Base-by-base conservation (phyloP, 306 rosid genomes). In the Casuarina cunninghamiana region DNA sequence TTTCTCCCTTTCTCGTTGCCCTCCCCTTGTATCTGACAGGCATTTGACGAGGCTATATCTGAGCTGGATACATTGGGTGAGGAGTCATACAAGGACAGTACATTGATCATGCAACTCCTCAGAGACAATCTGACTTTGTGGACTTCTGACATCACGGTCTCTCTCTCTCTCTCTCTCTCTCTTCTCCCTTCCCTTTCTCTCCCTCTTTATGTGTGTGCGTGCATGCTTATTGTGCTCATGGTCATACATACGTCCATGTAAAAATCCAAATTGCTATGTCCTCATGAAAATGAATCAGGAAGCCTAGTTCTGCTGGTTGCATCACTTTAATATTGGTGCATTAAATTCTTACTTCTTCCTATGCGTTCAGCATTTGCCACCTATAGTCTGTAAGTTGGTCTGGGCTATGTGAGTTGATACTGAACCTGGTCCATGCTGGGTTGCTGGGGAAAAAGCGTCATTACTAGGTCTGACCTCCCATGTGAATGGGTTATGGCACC, bases 31-130 rank as follows among this genome's bases (percentile, higher is more conserved):
- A 39, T 77, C 4, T 74, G 77, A 46, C 87, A 94, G 97, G 98
- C 98, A 69, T 94, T 94, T 43, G 98, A 94, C 68, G 98, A 94
- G 86, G 98, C 98, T 68, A 94, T 94, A 77, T 86, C 96, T 4
- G 97, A 91, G 85, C 91, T 94, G 35, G 97, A 94, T 80, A 94
- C 98, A 32, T 80, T 90, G 86, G 98, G 94, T 73, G 97, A 94
- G 87, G 98, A 94, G 75, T 94, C 98, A 41, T 94, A 94, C 96
- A 91, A 94, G 88, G 98, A 94, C 77, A 94, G 97, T 78, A 94
- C 98, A 45, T 88, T 94, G 86, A 94, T 94, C 80, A 91, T 94
- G 98, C 97, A 94, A 81, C 98, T 94, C 75, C 97, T 94, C 84
- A 91, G 97, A 35, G 97, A 94, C 88, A 94, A 94, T 79, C 87